Percentiles rank a stretch among this genome's conserved stretches.
phyloP scores from a whole-genome alignment of 2,329 filamentous ascomycete species.

The Plectosphaerella plurivora region DNA sequence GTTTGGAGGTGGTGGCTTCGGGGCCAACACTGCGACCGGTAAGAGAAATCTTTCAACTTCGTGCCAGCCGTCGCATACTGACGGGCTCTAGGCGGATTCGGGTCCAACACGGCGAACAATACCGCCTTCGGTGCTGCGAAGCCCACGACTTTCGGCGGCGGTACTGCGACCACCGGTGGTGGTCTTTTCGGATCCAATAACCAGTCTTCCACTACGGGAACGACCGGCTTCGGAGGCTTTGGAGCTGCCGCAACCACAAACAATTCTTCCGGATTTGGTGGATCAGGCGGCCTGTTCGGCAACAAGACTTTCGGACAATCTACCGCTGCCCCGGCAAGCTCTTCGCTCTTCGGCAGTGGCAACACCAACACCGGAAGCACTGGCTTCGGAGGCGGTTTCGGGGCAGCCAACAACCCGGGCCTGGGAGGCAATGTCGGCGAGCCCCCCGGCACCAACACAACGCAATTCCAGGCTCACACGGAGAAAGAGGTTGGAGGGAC shows the following conservation, averaged over 20 bases:
- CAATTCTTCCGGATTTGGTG: conserved; percentile 33
- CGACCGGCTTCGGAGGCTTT: conserved; percentile 37
- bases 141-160: conserved; percentile 40
- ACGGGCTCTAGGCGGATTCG: conserved; percentile 2
- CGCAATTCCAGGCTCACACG: conserved; percentile 62
- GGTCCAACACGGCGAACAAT: conserved; percentile 16
- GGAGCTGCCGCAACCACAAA: conserved; percentile 24
- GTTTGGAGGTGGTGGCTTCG: conserved; percentile 22
- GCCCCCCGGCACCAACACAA: conserved; percentile 63
- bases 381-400: conserved; percentile 31
- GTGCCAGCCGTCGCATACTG: conserved; percentile 12
- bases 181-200: conserved; percentile 40
- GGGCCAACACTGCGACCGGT: conserved; percentile 25
- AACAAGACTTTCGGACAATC: conserved; percentile 48
- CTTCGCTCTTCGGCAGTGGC: conserved; percentile 43
- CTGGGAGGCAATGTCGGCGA: conserved; percentile 49
- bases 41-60: too few relatives aligned
- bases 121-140: conserved; percentile 31
- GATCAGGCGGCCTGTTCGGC: conserved; percentile 43
- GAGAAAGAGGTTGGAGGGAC: conserved; percentile 68
- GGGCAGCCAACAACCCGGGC: conserved; percentile 40
- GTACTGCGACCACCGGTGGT: conserved; percentile 34
- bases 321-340: conserved; percentile 33
- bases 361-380: conserved; percentile 22
- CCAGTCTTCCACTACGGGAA: conserved; percentile 25